A percentile compares a stretch with the other conserved stretches of the same genome.
Evolutionary conservation across 805 yeast species (phyloP).

Genomic region (Teunomyces lycoperdinae): DNA sequence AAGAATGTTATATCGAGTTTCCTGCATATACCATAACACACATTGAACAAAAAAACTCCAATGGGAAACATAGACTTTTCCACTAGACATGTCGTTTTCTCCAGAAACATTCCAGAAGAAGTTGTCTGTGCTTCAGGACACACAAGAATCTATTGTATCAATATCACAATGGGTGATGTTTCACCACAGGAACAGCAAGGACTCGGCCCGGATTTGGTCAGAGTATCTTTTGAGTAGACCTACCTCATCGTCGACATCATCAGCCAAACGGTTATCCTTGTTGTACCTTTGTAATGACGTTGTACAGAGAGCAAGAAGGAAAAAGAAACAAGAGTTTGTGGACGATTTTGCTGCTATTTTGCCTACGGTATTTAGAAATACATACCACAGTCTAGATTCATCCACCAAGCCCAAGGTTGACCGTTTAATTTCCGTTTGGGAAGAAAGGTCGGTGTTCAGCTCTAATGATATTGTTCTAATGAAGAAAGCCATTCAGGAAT

Average conservation of each 20-base stretch:
- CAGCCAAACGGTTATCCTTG: constrained; percentile 49
- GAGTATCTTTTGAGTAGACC: constrained; percentile 23
- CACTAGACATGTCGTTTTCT: constrained; percentile 45
- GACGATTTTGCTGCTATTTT: constrained; percentile 53
- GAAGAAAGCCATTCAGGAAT: constrained; percentile 22
- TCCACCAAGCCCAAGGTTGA: constrained; percentile 46
- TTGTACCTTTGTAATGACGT: constrained; percentile 78
- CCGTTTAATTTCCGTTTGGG: constrained; percentile 57
- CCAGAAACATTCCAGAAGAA: constrained; percentile 48
- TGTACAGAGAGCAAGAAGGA: constrained; percentile 71
- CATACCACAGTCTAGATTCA: constrained; percentile 28
- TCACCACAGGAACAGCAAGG: constrained; percentile 56
- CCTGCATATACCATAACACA: neutral
- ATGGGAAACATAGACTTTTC: neutral
- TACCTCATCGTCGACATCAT: constrained; percentile 7
- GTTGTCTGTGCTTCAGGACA: constrained; percentile 48
- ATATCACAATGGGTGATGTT: constrained; percentile 73
- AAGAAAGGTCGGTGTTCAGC: constrained; percentile 47
- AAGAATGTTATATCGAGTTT: neutral
- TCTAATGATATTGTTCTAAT: constrained; percentile 24
- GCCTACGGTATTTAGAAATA: constrained; percentile 37
- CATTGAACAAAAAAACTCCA: neutral
- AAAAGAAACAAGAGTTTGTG: constrained; percentile 56
- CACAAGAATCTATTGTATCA: constrained; percentile 72
- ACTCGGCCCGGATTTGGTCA: constrained; percentile 55